Conservation (phyloP, 495 filamentous ascomycete species). For the Choiromyces venosus region DNA sequence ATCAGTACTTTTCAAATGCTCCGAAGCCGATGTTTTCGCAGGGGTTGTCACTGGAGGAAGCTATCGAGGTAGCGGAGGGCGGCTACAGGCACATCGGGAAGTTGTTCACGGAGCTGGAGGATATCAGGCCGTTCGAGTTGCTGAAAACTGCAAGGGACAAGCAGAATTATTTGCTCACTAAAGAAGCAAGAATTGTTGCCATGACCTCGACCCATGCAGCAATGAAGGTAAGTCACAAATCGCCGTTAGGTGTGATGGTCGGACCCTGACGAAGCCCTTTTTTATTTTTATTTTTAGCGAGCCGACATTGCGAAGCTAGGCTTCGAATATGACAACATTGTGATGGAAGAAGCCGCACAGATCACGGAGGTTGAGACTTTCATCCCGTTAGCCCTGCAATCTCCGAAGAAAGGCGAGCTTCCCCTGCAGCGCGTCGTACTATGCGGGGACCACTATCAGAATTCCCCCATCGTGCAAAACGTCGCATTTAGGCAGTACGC, state of each 20-base stretch:
- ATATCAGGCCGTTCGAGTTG: constrained; percentile 93
- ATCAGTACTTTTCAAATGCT: constrained; percentile 78
- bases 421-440: constrained; percentile 83
- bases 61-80: constrained; percentile 72
- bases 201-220: constrained; percentile 99
- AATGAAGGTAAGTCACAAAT: constrained; percentile 56
- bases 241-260: not conserved
- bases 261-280: not conserved
- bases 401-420: constrained; percentile 64
- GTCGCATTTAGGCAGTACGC: constrained; percentile 94
- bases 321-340: constrained; percentile 94
- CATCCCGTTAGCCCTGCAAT: constrained; percentile 85
- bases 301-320: constrained; percentile 79
- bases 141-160: constrained; percentile 79
- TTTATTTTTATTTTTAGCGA: not conserved
- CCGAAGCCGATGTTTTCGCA: constrained; percentile 77
- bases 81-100: constrained; percentile 88
- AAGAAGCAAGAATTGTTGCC: constrained; percentile 90
- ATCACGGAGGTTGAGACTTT: constrained; percentile 98
- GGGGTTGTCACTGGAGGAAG: constrained; percentile 56
- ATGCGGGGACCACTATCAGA: constrained; percentile 93
- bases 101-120: constrained; percentile 87
- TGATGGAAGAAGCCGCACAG: constrained; percentile 98
- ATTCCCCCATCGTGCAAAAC: constrained; percentile 92
- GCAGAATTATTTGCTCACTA: constrained; percentile 89